Percentiles rank a stretch among this genome's conserved stretches.
Evolutionary conservation across 306 rosid genomes (phyloP).

Genomic region (Heteromeles arbutifolia): DNA sequence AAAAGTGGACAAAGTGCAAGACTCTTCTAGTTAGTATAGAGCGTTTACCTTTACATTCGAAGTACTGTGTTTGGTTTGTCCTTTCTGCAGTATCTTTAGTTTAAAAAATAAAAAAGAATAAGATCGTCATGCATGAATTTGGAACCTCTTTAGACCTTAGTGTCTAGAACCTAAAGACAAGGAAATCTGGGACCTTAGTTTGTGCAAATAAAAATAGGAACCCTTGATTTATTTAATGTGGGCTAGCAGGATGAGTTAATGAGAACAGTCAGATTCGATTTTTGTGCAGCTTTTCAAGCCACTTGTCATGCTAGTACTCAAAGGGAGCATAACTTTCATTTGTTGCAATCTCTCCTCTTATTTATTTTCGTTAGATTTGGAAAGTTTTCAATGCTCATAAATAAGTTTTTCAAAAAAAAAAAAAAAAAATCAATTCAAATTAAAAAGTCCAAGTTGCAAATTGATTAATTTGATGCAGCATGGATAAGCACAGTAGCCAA

Average conservation of each 20-base stretch:
- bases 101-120: background rate
- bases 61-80: background rate
- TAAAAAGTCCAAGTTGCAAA: background rate
- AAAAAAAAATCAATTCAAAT: background rate
- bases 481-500: background rate
- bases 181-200: too few relatives aligned
- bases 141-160: too few relatives aligned
- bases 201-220: too few relatives aligned
- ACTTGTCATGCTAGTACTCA: background rate
- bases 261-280: too few relatives aligned
- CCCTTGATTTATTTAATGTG: too few relatives aligned
- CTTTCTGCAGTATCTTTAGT: background rate
- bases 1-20: background rate
- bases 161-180: too few relatives aligned
- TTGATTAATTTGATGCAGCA: background rate
- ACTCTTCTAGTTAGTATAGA: too few relatives aligned
- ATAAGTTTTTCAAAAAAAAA: background rate
- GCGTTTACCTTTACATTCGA: background rate
- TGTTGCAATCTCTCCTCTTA: background rate
- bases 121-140: background rate
- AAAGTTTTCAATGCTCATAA: background rate
- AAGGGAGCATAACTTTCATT: background rate
- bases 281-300: background rate
- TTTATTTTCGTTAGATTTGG: background rate
- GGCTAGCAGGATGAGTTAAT: too few relatives aligned